Percentiles rank a stretch among this genome's conserved stretches.
Evolutionary conservation across 495 filamentous ascomycete species (phyloP).

Genomic region (Echria macrotheca): DNA sequence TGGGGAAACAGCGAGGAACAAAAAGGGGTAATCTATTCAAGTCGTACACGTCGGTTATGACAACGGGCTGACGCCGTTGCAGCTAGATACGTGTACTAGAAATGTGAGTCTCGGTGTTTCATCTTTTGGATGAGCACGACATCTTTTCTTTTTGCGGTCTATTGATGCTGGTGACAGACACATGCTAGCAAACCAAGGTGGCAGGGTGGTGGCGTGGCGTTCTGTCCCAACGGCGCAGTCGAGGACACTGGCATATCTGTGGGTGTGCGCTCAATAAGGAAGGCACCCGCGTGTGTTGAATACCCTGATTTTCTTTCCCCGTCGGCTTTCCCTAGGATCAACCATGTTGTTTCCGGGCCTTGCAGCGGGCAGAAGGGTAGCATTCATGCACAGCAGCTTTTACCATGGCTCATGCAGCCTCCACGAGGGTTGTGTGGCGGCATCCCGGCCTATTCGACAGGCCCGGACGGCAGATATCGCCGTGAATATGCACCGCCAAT

Average conservation of each 20-base stretch:
- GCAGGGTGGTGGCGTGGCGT: no score
- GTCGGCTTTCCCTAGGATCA: background rate
- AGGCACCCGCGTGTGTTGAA: background rate
- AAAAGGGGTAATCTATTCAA: no score
- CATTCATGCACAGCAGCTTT: background rate
- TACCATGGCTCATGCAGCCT: background rate
- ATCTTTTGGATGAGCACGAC: no score
- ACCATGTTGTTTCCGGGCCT: background rate
- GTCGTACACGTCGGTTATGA: no score
- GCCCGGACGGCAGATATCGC: background rate
- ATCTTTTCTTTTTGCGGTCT: no score
- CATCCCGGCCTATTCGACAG: background rate
- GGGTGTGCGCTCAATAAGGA: background rate
- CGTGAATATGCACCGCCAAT: background rate
- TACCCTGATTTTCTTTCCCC: slow-evolving; percentile 6
- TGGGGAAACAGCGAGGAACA: no score
- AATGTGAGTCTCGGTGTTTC: no score
- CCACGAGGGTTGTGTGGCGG: background rate
- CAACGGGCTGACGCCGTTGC: no score
- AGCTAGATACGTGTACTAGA: no score
- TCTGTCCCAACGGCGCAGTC: no score
- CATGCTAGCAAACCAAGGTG: no score
- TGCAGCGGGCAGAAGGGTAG: background rate
- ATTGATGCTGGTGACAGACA: no score
- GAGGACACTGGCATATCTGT: background rate